These are phyloP conservation scores for Phoma herbarum DNA, from an alignment of 2,329 filamentous ascomycete species.

Conservation along the genomic window DNA sequence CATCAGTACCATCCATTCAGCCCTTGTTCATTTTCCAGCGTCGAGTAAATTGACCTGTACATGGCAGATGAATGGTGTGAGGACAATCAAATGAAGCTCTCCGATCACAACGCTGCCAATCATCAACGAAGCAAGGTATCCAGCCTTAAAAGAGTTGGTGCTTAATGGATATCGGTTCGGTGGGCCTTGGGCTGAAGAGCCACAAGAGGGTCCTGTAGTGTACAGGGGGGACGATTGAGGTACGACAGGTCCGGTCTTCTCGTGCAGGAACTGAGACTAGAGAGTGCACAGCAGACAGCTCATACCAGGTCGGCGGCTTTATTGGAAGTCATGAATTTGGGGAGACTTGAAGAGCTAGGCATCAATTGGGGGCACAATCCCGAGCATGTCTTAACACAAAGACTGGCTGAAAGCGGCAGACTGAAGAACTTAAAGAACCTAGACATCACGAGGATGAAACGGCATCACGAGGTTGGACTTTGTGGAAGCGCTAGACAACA, in stretches of 20 bases:
- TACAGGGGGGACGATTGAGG: neutral
- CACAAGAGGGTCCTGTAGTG: neutral
- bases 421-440: neutral
- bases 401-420: neutral
- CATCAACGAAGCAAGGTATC: neutral
- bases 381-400: neutral
- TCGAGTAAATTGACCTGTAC: neutral
- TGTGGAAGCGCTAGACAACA: neutral
- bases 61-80: neutral
- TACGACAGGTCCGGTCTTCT: neutral
- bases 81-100: neutral
- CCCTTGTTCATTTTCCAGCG: neutral
- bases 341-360: neutral
- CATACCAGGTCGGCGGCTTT: neutral
- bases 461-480: neutral
- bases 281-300: neutral
- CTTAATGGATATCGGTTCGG: neutral
- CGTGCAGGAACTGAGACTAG: neutral
- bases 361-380: neutral
- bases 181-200: neutral
- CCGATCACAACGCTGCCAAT: neutral
- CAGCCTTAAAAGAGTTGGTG: neutral
- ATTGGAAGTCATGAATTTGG: neutral
- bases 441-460: neutral
- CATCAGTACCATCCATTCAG: neutral